Evolutionary conservation across 305 asterid species (phyloP), one percentile per base, ranked within the genome.

Genomic region (Solanum hybrid): DNA sequence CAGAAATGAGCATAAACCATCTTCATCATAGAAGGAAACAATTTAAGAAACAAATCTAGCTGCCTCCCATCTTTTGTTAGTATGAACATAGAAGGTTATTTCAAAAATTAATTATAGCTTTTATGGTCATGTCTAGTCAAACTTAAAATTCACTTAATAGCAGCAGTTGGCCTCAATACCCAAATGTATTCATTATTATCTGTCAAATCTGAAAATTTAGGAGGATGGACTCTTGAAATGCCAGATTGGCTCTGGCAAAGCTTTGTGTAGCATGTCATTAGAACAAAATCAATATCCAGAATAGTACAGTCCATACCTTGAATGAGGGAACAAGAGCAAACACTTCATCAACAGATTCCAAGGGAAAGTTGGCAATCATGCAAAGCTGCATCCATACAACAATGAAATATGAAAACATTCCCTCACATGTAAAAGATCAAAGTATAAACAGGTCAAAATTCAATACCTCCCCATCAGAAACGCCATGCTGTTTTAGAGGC

Each of bases 321-420:
- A 96, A 93, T 22, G 96, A 91, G 13, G 98, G 99, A 89, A 96
- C 89, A 90, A 95, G 96, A 86, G 95, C 98, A 91, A 95, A 95
- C 86, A 95, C 96, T 95, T 97, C 99, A 77, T 96, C 98, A 29
- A 89, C 96, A 26, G 98, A 92, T 88, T 96, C 99, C 11, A 96
- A 94, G 90, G 90, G 90, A 51, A 96, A 79, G 92, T 96, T 97
- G 90, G 94, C 96, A 91, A 97, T 94, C 93, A 94, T 89, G 95
- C 98, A 96, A 64, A 96, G 94, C 99, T 97, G 96, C 84, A 39
- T 20, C 22, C 76, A 73, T 74, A 79, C 82, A 42, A 88, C 79
- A 69, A 86, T 75, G 40, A 67, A 90, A 64, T 88, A 88, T 87
- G 92, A 90, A 88, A 34, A 75, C 61, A 77, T 57, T 67, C 28